Evolutionary conservation across 371 early-diverging fungal genomes (phyloP), one percentile per base, ranked within the genome.

Genomic region (Enteropsectra breve): DNA sequence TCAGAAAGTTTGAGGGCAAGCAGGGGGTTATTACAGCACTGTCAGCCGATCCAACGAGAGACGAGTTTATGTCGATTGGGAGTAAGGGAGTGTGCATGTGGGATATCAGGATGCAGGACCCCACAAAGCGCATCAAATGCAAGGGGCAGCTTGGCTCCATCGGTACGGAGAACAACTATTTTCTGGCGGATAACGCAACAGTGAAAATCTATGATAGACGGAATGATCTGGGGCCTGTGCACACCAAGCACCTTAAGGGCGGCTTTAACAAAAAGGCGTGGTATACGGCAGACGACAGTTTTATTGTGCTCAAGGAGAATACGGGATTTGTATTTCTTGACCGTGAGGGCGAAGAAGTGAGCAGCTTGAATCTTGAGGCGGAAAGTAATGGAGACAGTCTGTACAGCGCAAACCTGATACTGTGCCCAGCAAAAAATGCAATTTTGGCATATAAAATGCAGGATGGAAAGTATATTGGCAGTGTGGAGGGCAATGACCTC

Each of bases 31-130:
- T 70, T 23, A 32, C 24, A 13, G 23, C 29, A 11, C 40, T 70
- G n/a, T 52, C 59, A 15, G 61, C 55, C 4, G 49, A 66, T 45
- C 47, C 66, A 24, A 30, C 0, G 8, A 43, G 37, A 24, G 71
- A 70, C 47, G 3, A 48, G 0, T 21, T 70, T 13, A 23, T 70
- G 32, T 33, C 37, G 15, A 30, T 46, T 15, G 45, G 67, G 0
- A 26, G 5, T 21, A 49, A 36, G 11, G 32, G 15, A 24, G 48
- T 45, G 5, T 33, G 23, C 38, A 28, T 59, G 11, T 70, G 71
- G 71, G 71, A 70, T 29, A 66, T 66, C 18, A 53, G 71, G 38
- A 52, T 34, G 45, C 40, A 58, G n/a, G 62, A 50, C 29, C 71
- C 71, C 2, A 28, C 46, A 21, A 57, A 68, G 15, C 55, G 15